Percentiles rank a stretch among this genome's conserved stretches.
Conservation (phyloP, 345 rosid species). For the Isatis tinctoria region DNA sequence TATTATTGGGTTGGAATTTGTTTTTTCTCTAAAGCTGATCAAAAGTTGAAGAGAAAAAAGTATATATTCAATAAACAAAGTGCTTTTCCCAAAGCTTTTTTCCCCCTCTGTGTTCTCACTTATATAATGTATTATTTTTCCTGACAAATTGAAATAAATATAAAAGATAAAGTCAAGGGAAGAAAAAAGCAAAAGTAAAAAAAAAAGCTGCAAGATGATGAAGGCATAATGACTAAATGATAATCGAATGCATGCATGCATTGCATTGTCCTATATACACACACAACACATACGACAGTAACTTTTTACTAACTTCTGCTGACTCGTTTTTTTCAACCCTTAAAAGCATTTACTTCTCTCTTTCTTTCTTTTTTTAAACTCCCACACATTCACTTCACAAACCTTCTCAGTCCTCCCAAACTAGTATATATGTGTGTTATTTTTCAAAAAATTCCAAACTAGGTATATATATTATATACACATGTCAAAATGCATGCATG, state of each 20-base stretch:
- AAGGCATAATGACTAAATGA: slow-evolving; percentile 34
- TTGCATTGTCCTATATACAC: slow-evolving; percentile 19
- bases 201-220: slow-evolving; percentile 36
- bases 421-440: background rate
- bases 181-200: slow-evolving; percentile 28
- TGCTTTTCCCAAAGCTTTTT: slow-evolving; percentile 33
- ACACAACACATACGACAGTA: slow-evolving; percentile 11
- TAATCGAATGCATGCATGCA: slow-evolving; percentile 38
- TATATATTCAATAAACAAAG: slow-evolving; percentile 24
- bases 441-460: background rate
- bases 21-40: slow-evolving; percentile 18
- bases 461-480: background rate
- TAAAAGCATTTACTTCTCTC: slow-evolving; percentile 19
- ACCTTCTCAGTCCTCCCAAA: background rate
- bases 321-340: slow-evolving; percentile 18
- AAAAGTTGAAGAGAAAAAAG: slow-evolving; percentile 12
- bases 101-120: slow-evolving; percentile 14
- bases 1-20: slow-evolving; percentile 19
- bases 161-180: slow-evolving; percentile 32
- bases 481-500: background rate
- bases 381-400: background rate
- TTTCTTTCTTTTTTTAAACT: background rate
- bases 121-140: slow-evolving; percentile 3
- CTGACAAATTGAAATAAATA: slow-evolving; percentile 23
- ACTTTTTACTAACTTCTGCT: slow-evolving; percentile 29